A percentile compares a stretch with the other conserved stretches of the same genome.
Conservation (phyloP, 2,329 filamentous ascomycete genomes). For the Torrubiella hemipterigena region DNA sequence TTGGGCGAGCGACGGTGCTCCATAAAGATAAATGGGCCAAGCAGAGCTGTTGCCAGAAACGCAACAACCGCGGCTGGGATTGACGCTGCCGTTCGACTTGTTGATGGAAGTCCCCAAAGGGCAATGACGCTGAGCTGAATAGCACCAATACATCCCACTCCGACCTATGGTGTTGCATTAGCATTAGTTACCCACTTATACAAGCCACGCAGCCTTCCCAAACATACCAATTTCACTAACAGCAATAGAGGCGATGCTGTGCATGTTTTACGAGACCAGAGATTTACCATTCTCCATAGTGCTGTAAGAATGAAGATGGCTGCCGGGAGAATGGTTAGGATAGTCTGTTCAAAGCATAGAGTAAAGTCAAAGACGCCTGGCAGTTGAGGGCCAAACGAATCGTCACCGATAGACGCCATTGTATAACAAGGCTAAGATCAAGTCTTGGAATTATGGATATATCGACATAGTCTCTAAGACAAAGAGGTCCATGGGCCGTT, state of each 20-base stretch:
- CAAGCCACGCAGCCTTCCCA: no score
- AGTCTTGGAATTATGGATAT: no score
- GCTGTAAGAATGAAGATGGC: slow-evolving; percentile 13
- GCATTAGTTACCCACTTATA: slow-evolving; percentile 8
- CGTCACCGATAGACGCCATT: no score
- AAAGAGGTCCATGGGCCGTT: no score
- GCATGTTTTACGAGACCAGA: no score
- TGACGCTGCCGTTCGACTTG: no score
- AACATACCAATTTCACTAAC: no score
- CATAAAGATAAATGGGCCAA: not conserved
- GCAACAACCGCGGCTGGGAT: no score
- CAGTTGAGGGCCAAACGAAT: not conserved
- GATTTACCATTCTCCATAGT: not conserved
- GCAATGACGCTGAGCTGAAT: not conserved
- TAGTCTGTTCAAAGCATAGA: not conserved
- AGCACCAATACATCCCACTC: not conserved
- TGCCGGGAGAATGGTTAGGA: not conserved
- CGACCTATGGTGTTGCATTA: not conserved
- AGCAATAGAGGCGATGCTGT: no score
- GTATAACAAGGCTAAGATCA: no score
- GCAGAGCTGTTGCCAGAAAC: not conserved
- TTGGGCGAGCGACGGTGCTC: not conserved
- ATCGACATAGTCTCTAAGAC: no score
- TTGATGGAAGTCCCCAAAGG: no score
- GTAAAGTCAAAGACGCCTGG: not conserved